phyloP scores from a whole-genome alignment of 202 grass and related monocot species.

The Brachypodium distachyon region DNA sequence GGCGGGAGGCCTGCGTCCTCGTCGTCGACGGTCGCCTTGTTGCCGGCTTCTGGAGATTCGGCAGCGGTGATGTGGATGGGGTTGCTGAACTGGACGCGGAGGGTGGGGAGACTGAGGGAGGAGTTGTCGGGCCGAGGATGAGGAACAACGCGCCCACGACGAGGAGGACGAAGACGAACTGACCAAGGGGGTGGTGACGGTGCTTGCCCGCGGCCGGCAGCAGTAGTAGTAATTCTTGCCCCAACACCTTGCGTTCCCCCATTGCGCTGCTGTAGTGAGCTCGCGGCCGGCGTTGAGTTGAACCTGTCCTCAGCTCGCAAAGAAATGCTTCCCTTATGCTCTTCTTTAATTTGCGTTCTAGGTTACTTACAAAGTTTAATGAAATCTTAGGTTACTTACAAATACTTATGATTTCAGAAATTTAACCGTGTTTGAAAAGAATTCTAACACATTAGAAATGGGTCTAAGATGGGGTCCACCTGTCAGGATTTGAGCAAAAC shows the following conservation, averaged over 20 bases:
- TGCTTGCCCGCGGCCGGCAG: not conserved
- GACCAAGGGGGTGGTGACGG: not conserved
- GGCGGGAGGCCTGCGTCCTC: conserved; percentile 37
- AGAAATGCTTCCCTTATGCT: not conserved
- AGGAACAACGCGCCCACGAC: conserved; percentile 28
- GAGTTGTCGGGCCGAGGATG: conserved; percentile 23
- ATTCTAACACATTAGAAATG: too few relatives aligned
- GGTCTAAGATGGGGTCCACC: too few relatives aligned
- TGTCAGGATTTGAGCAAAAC: too few relatives aligned
- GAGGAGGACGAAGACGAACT: conserved; percentile 35
- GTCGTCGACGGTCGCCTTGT: not conserved
- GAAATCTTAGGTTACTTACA: too few relatives aligned
- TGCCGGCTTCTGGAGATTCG: not conserved
- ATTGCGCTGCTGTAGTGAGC: not conserved
- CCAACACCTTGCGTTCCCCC: conserved; percentile 2
- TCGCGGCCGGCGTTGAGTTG: not conserved
- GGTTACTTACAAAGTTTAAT: too few relatives aligned
- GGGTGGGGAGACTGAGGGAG: conserved; percentile 35
- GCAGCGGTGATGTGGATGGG: conserved; percentile 4
- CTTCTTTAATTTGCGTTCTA: not conserved
- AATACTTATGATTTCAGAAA: too few relatives aligned
- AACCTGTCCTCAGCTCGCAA: not conserved
- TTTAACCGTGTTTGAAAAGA: too few relatives aligned
- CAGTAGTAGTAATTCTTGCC: not conserved
- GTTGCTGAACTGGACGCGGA: conserved; percentile 32